Conservation (phyloP, 192 early-diverging fungal genomes). For the Chytriomyces sp. region DNA sequence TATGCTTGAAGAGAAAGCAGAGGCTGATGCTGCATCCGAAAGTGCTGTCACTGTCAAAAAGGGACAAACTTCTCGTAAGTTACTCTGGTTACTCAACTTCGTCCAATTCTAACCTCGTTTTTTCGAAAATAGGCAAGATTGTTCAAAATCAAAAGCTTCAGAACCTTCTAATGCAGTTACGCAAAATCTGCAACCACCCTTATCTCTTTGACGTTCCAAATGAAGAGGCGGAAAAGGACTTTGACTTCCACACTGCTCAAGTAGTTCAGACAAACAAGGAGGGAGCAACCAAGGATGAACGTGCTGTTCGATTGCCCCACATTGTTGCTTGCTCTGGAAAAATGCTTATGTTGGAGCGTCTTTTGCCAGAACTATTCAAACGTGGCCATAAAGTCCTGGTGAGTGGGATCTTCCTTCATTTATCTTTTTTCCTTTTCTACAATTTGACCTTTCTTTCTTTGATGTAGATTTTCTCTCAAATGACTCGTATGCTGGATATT, state of each 20-base stretch:
- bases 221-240: slow-evolving; percentile 52
- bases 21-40: slow-evolving; percentile 7
- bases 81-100: neutral
- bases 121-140: slow-evolving; percentile 22
- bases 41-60: too few species aligned
- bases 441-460: too few species aligned
- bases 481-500: slow-evolving; percentile 86
- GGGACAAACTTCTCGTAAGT: slow-evolving; percentile 9
- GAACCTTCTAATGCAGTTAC: slow-evolving; percentile 77
- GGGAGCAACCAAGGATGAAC: neutral
- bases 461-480: slow-evolving; percentile 96
- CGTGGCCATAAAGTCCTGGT: slow-evolving; percentile 88
- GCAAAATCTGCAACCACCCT: slow-evolving; percentile 96
- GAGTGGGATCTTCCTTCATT: too few species aligned
- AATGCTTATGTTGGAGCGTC: slow-evolving; percentile 78
- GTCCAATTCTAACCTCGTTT: neutral
- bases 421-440: too few species aligned
- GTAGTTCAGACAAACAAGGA: slow-evolving; percentile 2
- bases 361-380: slow-evolving; percentile 77
- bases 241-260: slow-evolving; percentile 7
- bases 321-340: slow-evolving; percentile 82
- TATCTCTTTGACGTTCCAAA: slow-evolving; percentile 85
- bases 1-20: slow-evolving; percentile 37
- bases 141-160: slow-evolving; percentile 47
- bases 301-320: slow-evolving; percentile 34